Evolutionary conservation across 2,329 filamentous ascomycete genomes (phyloP).

Genomic region (Aureobasidium melanogenum): DNA sequence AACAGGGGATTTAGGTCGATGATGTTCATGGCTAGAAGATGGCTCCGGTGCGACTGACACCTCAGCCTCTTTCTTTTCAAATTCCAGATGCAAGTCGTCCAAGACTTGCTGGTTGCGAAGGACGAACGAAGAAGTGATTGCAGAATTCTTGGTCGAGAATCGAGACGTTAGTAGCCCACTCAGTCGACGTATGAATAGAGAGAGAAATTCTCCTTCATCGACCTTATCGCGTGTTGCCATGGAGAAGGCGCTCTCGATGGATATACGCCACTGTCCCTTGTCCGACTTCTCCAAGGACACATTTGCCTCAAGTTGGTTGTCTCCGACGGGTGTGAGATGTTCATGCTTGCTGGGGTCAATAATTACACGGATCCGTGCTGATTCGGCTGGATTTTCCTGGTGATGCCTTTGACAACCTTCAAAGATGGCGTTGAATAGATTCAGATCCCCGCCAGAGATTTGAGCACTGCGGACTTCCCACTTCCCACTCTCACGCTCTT

Average conservation of each 20-base stretch:
- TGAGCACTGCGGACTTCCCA: slow-evolving; percentile 71
- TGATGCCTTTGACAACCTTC: slow-evolving; percentile 58
- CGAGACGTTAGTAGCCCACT: slow-evolving; percentile 63
- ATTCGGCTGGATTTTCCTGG: slow-evolving; percentile 55
- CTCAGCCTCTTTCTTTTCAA: slow-evolving; percentile 23
- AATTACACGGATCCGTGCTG: slow-evolving; percentile 63
- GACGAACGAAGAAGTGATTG: slow-evolving; percentile 59
- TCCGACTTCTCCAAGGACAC: slow-evolving; percentile 50
- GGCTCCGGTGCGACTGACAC: slow-evolving; percentile 30
- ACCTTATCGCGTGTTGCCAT: slow-evolving; percentile 67
- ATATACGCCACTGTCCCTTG: slow-evolving; percentile 48
- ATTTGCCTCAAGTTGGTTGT: slow-evolving; percentile 59
- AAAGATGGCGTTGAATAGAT: slow-evolving; percentile 57
- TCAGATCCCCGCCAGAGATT: slow-evolving; percentile 48
- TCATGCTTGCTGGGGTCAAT: slow-evolving; percentile 46
- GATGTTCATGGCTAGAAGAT: slow-evolving; percentile 25
- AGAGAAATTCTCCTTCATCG: slow-evolving; percentile 61
- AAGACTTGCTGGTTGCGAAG: slow-evolving; percentile 72
- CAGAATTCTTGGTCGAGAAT: slow-evolving; percentile 56
- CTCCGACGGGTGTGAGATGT: slow-evolving; percentile 29
- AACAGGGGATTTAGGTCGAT: slow-evolving; percentile 75
- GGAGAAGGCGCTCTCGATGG: slow-evolving; percentile 58
- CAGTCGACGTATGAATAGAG: slow-evolving; percentile 65
- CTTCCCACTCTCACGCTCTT: slow-evolving; percentile 68
- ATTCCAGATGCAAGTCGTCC: slow-evolving; percentile 47